These are phyloP conservation scores for Populus pruinosa DNA, from an alignment of 345 rosid species.

Conservation along the genomic window DNA sequence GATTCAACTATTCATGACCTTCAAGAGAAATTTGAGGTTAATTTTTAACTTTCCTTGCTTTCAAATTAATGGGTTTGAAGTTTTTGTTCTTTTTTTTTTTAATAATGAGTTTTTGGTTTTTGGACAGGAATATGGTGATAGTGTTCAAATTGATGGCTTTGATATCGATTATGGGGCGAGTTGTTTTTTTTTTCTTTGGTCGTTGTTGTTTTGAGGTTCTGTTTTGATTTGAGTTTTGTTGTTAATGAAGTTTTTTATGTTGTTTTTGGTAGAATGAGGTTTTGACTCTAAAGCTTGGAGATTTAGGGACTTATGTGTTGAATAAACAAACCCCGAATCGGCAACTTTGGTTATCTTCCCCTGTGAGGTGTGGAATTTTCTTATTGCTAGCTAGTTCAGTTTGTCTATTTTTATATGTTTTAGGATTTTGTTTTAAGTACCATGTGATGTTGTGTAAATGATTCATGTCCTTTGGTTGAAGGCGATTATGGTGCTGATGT, in stretches of 20 bases:
- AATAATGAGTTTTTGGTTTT: not conserved
- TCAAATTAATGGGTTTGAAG: not conserved
- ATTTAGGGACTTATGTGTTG: slow-evolving; percentile 77
- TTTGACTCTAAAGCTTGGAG: slow-evolving; percentile 74
- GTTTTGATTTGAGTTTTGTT: not conserved
- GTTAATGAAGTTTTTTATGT: not conserved
- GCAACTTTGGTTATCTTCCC: slow-evolving; percentile 92
- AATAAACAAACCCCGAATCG: slow-evolving; percentile 91
- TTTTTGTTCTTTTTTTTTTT: not conserved
- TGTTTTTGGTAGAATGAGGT: slow-evolving; percentile 70
- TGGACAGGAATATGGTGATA: slow-evolving; percentile 79
- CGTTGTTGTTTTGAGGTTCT: slow-evolving; percentile 5
- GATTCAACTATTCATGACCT: slow-evolving; percentile 64
- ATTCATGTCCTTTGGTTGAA: not conserved
- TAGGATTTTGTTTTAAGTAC: not conserved
- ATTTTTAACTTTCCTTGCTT: not conserved
- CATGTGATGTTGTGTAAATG: not conserved
- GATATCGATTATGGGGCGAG: slow-evolving; percentile 93
- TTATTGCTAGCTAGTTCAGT: not conserved
- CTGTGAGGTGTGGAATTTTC: slow-evolving; percentile 52
- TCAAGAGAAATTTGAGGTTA: slow-evolving; percentile 83
- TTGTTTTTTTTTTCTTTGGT: not conserved
- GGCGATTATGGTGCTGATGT: not conserved
- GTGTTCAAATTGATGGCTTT: slow-evolving; percentile 71
- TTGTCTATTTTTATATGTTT: not conserved